Evolutionary conservation across 1,139 yeast species (phyloP), one percentile per base, ranked within the genome.

Genomic region (Saccharomyces hybrid): DNA sequence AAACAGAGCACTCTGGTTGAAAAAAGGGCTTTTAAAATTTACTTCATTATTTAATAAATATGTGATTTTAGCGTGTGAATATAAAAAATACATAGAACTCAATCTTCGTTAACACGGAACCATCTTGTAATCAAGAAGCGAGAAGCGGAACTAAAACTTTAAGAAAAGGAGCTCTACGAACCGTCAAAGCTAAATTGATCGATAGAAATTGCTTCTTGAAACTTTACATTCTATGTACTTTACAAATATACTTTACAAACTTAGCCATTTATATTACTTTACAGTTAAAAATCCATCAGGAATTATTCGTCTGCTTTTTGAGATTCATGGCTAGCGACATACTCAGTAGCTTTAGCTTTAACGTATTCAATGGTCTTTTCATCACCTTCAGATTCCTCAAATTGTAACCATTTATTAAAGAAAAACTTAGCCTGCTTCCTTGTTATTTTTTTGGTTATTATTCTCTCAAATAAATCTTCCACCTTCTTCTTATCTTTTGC

Each of bases 391-490:
- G 78, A 79, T 66, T 86, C 91, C 72, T 90, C 97, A 66, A 76
- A 87, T 23, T 79, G 75, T 58, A 89, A 79, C 98, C 98, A 91
- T 68, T 93, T 93, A 65, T 84, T 88, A 75, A 90, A 91, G 79
- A 93, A 88, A 75, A 88, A 89, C 73, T 88, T 90, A 63, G 96
- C 97, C 73, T 90, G 97, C 70, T 91, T 93, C 71, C 85, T 81
- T n/a, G 87, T 78, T 56, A 91, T 72, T 71, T 87, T 88, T 71
- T 80, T 82, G 32, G 75, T 64, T 54, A 81, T 69, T 5, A 86
- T 89, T 68, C 98, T 82, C 71, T 90, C 96, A 65, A 90, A 91
- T 58, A 93, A 75, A 29, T 80, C 85, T 66, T 85, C 93, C 46
- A 83, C 85, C 69, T 83, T 83, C 60, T 76, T 75, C 70, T 81